Percentiles rank a stretch among this genome's conserved stretches.
Evolutionary conservation across 2,329 filamentous ascomycete species (phyloP).

Genomic region (Microdochium trichocladiopsis): DNA sequence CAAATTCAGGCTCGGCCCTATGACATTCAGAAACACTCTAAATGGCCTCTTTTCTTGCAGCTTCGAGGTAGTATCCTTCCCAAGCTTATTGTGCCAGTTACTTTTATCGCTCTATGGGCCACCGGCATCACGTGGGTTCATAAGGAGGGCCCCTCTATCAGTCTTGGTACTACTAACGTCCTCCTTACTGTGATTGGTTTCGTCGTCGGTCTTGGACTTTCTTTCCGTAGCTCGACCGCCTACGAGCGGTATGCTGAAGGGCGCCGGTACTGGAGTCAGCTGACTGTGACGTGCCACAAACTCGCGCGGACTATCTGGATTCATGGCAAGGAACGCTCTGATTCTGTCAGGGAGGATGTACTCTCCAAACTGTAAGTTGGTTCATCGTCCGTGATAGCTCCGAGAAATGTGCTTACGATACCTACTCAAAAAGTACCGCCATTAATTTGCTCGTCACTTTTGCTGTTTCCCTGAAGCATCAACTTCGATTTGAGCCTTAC

Average conservation of each 20-base stretch:
- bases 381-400: background rate
- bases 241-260: slow-evolving; percentile 64
- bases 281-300: slow-evolving; percentile 56
- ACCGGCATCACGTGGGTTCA: slow-evolving; percentile 55
- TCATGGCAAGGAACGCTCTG: slow-evolving; percentile 55
- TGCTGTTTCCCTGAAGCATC: slow-evolving; percentile 70
- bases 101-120: slow-evolving; percentile 58
- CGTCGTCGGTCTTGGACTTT: slow-evolving; percentile 70
- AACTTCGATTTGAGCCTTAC: slow-evolving; percentile 76
- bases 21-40: slow-evolving; percentile 67
- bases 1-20: slow-evolving; percentile 46
- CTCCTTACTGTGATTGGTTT: slow-evolving; percentile 82
- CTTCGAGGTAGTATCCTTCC: slow-evolving; percentile 69
- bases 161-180: slow-evolving; percentile 54
- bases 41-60: slow-evolving; percentile 71
- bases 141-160: slow-evolving; percentile 28
- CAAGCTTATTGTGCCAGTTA: slow-evolving; percentile 65
- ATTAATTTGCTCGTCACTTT: slow-evolving; percentile 76
- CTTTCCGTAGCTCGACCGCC: slow-evolving; percentile 70
- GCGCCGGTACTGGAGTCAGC: slow-evolving; percentile 54
- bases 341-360: slow-evolving; percentile 56
- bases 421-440: slow-evolving; percentile 50
- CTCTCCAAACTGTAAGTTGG: slow-evolving; percentile 49
- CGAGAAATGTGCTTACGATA: slow-evolving; percentile 7
- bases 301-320: slow-evolving; percentile 80